Base-by-base conservation (phyloP, 2,329 filamentous ascomycete species). In the Davidsoniella australis region DNA sequence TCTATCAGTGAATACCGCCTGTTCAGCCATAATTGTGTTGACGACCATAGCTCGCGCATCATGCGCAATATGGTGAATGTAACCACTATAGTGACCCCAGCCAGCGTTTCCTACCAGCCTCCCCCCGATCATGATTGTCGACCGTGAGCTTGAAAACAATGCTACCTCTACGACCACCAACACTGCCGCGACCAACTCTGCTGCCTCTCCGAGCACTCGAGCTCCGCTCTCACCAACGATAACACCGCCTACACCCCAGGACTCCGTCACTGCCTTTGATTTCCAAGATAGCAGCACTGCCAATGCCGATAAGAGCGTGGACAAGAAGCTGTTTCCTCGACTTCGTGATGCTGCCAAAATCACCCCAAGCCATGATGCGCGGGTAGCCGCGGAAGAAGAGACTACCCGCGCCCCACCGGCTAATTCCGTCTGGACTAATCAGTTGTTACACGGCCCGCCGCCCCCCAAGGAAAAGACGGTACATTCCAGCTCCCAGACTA, bases 211-310 rank as follows among this genome's bases (percentile, higher is more conserved):
- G 14, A 26, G 18, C 26, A 40, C 17, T 6, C 16, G n/a, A 16
- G 16, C 9, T 3, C 50, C 50, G 20, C 38, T 45, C 7, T 52
- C 50, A 14, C 50, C 50, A 3, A 52, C 41, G 6, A 44, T 52
- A 29, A 52, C 50, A 24, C 50, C 50, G 41, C 50, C 50, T n/a
- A 52, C 50, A 6, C 50, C 50, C 12, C 45, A 47, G 10, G 45
- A 47, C 7, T n/a, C 16, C 29, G 29, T 9, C 12, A 9, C 12
- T 10, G 29, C 12, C 29, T 33, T 33, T 33, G 29, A 33, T 12
- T 33, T 33, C 12, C 29, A 12, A 4, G 29, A 33, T 33, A 33
- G 8, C 12, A 33, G 8, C 5, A 29, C 20, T n/a, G 18, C 24
- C 10, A 10, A 33, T 9, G 26, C 29, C 5, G 20, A 23, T 1